Conservation (phyloP, 352 stramenopile genomes). For the Globisporangium camurandrum region DNA sequence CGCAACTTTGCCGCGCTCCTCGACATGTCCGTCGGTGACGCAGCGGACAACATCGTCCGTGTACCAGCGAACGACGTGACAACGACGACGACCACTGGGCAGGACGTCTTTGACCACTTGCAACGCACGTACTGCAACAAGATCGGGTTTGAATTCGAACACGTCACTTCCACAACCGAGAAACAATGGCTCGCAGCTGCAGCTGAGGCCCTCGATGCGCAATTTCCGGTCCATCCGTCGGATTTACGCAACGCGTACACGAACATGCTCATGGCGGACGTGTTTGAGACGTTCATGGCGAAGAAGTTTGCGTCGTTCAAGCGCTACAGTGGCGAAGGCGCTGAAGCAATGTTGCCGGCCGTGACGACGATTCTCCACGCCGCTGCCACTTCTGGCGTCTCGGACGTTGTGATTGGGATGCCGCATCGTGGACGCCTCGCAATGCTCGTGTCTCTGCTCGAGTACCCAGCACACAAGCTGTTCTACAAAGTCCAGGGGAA, state of each 20-base stretch:
- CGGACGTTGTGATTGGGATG: slow-evolving; percentile 84
- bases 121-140: slow-evolving; percentile 65
- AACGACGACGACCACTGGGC: no score
- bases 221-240: slow-evolving; percentile 48
- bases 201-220: slow-evolving; percentile 31
- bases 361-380: slow-evolving; percentile 64
- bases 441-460: slow-evolving; percentile 61
- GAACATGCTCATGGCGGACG: slow-evolving; percentile 69
- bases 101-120: slow-evolving; percentile 55
- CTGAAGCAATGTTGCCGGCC: slow-evolving; percentile 71
- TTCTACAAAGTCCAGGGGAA: slow-evolving; percentile 77
- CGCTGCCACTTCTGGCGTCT: slow-evolving; percentile 33
- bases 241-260: slow-evolving; percentile 75
- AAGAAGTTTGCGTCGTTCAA: slow-evolving; percentile 86
- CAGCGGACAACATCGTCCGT: slow-evolving; percentile 14
- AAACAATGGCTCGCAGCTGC: slow-evolving; percentile 60
- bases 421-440: slow-evolving; percentile 76
- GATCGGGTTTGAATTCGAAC: slow-evolving; percentile 77
- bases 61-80: slow-evolving; percentile 12
- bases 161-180: slow-evolving; percentile 51
- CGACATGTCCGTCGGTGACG: slow-evolving; percentile 8
- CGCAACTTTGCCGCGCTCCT: slow-evolving; percentile 55
- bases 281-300: slow-evolving; percentile 82
- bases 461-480: slow-evolving; percentile 79
- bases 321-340: slow-evolving; percentile 80